Base-by-base conservation (phyloP, 108 stramenopile species). In the Pseudonitzschia multiseries region DNA sequence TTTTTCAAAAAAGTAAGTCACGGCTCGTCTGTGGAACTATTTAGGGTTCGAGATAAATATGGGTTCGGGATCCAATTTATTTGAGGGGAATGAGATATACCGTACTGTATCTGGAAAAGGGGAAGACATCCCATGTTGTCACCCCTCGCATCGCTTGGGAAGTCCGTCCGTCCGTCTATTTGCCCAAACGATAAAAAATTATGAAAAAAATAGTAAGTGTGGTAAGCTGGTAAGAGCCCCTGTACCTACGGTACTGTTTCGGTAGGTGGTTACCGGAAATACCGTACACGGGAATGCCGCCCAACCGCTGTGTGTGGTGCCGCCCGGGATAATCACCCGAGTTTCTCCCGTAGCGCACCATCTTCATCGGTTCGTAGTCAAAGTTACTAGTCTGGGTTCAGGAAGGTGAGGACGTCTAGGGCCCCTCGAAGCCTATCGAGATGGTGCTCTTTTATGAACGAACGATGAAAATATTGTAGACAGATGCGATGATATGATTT, bases 151-250 rank as follows among this genome's bases (percentile, higher is more conserved):
- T 6, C 42, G 42, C 8, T 10, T 42, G 42, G 42, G 10, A 6
- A 10, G 42, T 10, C 42, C 54, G 54, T 56, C 54, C 54, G 54
- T 56, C 54, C 54, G 26, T 56, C 20, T 56, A 20, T 22, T 20
- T 56, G 2, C 12, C 17, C 46, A 48, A 48, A 3, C 46, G 46
- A 14, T 2, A 36, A 36, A 5, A 51, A 51, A 51, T 8, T 51
- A 10, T 2, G 4, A 56, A 26, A 10, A 56, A 56, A 26, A 8
- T 56, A 56, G 54, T 56, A 56, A 56, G 54, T 8, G 54, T 56
- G 54, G 54, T 56, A 56, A 56, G 22, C 54, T 48, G 26, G 54
- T 26, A 56, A 56, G 26, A 22, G 54, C 22, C n/a, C 17, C 54
- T 4, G 24, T 56, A 56, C 54, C 2, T 22, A 51, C 50, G 9